phyloP scores from a whole-genome alignment of 768 basidiomycete genomes.

The Rhodosporidiobolus sp. region DNA sequence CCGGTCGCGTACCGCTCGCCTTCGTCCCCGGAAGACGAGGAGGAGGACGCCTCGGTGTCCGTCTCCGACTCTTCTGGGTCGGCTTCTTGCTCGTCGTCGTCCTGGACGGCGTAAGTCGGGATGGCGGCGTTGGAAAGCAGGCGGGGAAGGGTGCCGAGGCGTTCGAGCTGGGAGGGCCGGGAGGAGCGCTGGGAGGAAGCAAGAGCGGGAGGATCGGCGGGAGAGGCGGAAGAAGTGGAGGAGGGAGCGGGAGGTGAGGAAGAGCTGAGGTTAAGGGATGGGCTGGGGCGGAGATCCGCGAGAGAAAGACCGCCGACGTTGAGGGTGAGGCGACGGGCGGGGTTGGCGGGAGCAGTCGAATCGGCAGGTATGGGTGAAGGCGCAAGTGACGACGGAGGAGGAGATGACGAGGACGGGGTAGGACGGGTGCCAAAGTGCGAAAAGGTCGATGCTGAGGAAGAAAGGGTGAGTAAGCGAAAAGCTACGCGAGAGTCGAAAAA shows the following conservation, averaged over 20 bases:
- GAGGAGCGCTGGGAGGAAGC: background rate
- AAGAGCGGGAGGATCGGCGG: background rate
- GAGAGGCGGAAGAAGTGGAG: background rate
- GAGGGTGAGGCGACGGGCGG: slow-evolving; percentile 10
- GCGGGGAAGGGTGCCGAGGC: slow-evolving; percentile 26
- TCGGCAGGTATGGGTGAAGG: background rate
- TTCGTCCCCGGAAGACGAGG: slow-evolving; percentile 10
- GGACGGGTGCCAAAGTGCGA: background rate
- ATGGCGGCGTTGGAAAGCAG: slow-evolving; percentile 21
- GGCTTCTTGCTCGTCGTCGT: slow-evolving; percentile 47
- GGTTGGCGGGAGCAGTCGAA: background rate
- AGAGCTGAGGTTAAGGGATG: background rate
- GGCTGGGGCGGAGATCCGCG: slow-evolving; percentile 5
- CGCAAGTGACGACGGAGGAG: background rate
- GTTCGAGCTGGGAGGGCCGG: background rate
- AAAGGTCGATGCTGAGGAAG: background rate
- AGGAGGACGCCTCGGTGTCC: slow-evolving; percentile 34
- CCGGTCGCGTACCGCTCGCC: slow-evolving; percentile 21
- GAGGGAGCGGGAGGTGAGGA: background rate
- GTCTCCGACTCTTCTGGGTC: slow-evolving; percentile 48
- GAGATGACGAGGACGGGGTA: background rate
- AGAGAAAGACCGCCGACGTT: slow-evolving; percentile 17
- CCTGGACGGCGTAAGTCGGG: background rate
- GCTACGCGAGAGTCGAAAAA: background rate
- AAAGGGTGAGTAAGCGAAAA: background rate